phyloP scores from a whole-genome alignment of 2,329 filamentous ascomycete species.

The Ustulina deusta region DNA sequence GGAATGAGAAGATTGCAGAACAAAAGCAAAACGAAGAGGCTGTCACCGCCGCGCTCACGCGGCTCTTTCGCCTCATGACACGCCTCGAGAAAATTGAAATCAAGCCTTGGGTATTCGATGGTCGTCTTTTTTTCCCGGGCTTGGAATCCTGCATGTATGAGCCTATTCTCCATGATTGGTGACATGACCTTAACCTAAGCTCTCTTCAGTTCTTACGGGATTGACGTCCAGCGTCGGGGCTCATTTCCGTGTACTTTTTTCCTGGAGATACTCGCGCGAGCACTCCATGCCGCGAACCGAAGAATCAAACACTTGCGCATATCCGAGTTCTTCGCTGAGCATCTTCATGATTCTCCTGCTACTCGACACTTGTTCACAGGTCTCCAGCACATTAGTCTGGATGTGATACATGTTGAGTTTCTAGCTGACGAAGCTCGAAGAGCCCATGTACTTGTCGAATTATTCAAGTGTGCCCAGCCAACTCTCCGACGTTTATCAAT shows the following conservation, averaged over 20 bases:
- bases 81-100: slow-evolving; percentile 24
- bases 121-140: slow-evolving; percentile 12
- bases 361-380: slow-evolving; percentile 35
- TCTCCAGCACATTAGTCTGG: slow-evolving; percentile 29
- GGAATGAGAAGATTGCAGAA: slow-evolving; percentile 19
- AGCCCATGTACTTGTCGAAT: slow-evolving; percentile 21
- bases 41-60: slow-evolving; percentile 17
- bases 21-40: slow-evolving; percentile 26
- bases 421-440: slow-evolving; percentile 21
- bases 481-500: slow-evolving; percentile 32
- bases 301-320: slow-evolving; percentile 27
- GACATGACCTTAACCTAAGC: slow-evolving; percentile 4
- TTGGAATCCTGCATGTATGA: slow-evolving; percentile 31
- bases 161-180: background rate
- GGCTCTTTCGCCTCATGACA: slow-evolving; percentile 27
- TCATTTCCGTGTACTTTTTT: slow-evolving; percentile 27
- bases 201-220: slow-evolving; percentile 24
- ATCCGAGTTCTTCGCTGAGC: slow-evolving; percentile 22
- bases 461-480: slow-evolving; percentile 31
- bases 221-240: slow-evolving; percentile 22
- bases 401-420: slow-evolving; percentile 27
- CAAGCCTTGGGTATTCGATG: slow-evolving; percentile 33
- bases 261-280: slow-evolving; percentile 24
- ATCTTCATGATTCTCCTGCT: slow-evolving; percentile 28
- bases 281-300: slow-evolving; percentile 19